Conservation (phyloP, 2,329 filamentous ascomycete species). For the Aspergillus pseudoviridinutans region DNA sequence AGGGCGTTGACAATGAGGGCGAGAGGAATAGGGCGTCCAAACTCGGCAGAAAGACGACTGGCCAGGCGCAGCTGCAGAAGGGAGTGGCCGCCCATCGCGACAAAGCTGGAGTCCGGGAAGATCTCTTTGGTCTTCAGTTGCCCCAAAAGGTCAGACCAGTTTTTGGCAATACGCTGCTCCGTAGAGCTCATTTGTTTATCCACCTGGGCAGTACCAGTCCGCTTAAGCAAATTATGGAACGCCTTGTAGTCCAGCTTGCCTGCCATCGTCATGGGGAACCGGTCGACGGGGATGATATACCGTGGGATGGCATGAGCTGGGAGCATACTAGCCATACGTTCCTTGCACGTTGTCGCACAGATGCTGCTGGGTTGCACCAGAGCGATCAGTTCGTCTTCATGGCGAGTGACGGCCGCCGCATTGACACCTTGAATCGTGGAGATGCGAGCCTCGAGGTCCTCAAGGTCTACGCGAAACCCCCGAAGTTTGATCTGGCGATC, state of each 20-base stretch:
- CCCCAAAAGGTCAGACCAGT: conserved; percentile 1
- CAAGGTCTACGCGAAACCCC: conserved; percentile 39
- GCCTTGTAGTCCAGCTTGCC: conserved; percentile 8
- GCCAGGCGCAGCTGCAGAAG: conserved; percentile 11
- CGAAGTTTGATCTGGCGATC: conserved; percentile 42
- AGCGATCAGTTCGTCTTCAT: not conserved
- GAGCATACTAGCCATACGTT: not conserved
- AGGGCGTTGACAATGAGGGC: not conserved
- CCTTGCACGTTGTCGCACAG: not conserved
- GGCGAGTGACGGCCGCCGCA: not conserved
- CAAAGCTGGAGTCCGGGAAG: conserved; percentile 6
- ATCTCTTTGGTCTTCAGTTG: not conserved
- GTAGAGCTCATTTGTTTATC: not conserved
- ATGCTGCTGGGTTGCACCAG: not conserved
- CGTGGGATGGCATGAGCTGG: conserved; percentile 5
- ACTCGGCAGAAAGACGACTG: not conserved
- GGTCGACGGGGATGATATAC: conserved; percentile 3
- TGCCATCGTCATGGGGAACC: conserved; percentile 3
- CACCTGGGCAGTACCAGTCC: not conserved
- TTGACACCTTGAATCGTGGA: not conserved
- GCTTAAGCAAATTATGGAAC: not conserved
- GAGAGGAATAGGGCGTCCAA: not conserved
- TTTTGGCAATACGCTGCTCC: not conserved
- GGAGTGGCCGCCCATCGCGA: conserved; percentile 13
- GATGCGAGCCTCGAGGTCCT: conserved; percentile 24